Conservation (phyloP, 345 rosid genomes). For the Salix suchowensis region DNA sequence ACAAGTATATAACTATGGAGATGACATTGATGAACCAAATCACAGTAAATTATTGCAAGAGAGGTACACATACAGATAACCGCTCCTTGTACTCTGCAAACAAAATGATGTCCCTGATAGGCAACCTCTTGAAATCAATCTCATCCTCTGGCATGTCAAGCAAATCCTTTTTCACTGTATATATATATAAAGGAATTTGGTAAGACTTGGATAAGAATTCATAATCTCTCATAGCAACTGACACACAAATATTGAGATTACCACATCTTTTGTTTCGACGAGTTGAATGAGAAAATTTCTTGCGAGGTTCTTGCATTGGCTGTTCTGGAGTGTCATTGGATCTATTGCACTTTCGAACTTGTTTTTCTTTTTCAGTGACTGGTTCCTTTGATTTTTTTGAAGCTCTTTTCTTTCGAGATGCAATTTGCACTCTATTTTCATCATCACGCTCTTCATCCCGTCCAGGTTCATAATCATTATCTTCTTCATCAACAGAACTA, state of each 20-base stretch:
- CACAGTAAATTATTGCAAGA: background rate
- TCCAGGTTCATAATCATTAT: constrained; percentile 17
- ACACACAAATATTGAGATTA: constrained; percentile 20
- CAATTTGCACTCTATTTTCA: constrained; percentile 25
- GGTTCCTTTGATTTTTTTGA: constrained; percentile 36
- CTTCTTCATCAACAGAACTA: constrained; percentile 24
- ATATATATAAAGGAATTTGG: constrained; percentile 1
- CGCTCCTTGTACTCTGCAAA: constrained; percentile 62
- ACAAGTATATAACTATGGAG: background rate
- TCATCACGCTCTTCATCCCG: constrained; percentile 12
- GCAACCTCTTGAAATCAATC: constrained; percentile 45
- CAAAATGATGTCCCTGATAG: constrained; percentile 63
- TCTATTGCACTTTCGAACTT: constrained; percentile 36
- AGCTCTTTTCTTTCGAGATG: constrained; percentile 26
- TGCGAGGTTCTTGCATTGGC: constrained; percentile 33
- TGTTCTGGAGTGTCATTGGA: constrained; percentile 33
- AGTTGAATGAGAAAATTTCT: constrained; percentile 74
- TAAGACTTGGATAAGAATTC: constrained; percentile 2
- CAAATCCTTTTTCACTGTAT: constrained; percentile 54
- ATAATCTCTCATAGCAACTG: background rate
- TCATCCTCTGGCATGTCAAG: constrained; percentile 74
- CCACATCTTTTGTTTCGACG: constrained; percentile 56
- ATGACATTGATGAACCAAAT: background rate
- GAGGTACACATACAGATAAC: constrained; percentile 39
- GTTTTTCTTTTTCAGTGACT: constrained; percentile 25